Base-by-base conservation (phyloP, 2,329 filamentous ascomycete genomes). In the Penicillium vulpinum region DNA sequence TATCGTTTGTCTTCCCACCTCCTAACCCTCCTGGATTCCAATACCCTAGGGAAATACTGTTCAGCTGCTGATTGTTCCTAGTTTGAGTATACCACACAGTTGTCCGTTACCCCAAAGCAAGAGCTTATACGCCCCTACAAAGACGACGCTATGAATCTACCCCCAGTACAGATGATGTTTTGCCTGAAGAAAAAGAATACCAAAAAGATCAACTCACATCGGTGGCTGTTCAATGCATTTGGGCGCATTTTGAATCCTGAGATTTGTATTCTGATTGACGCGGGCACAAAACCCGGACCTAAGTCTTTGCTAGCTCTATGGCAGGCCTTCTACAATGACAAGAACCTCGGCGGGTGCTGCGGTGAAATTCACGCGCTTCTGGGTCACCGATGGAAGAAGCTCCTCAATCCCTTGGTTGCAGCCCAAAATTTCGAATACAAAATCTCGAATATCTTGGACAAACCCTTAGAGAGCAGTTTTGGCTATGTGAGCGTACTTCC, bases 381-480 rank as follows among this genome's bases (percentile, higher is more conserved):
- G 71, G 92, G 92, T 60, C 87, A 87, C 70, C 89, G 90, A 45
- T 92, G 92, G 77, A 88, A 85, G 76, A 96, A 96, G 77, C 83
- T 97, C 62, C 74, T 96, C 67, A 97, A 97, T 75, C 92, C 92
- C 11, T 83, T 97, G 24, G 91, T 97, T 56, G 92, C 92, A 13
- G 88, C 91, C 21, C 92, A 97, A 77, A 97, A 97, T 75, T 97
- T 97, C 74, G 92, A 97, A 83, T 97, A 97, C 85, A 97, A 97
- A 83, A 97, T 97, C 77, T 92, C 88, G 76, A 97, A 97, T 77
- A 96, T 97, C 77, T 85, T 97, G 57, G 92, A 97, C 75, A 97
- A 97, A 80, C 92, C 92, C 2, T 82, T 97, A 43, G 92, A 97
- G 77, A 92, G 88, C 67, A 92, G 92, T 7, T 97, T 97, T 70